Evolutionary conservation across 2,329 filamentous ascomycete genomes (phyloP), one percentile per base, ranked within the genome.

Genomic region (Rachicladosporium sp.): DNA sequence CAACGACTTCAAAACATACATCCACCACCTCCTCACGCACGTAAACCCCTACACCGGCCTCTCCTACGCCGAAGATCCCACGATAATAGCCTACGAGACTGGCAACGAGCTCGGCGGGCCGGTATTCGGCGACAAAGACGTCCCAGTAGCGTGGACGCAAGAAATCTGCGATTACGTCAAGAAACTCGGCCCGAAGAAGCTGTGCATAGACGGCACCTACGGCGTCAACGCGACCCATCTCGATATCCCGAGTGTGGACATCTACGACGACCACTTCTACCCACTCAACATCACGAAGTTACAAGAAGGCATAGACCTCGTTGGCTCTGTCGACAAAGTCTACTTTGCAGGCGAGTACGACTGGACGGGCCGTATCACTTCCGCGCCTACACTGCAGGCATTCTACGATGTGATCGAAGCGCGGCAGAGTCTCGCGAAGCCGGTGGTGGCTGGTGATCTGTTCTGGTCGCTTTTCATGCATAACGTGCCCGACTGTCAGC

Each of bases 231-330:
- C 45, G 37, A 62, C 58, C 6, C 65, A 70, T 48, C 54, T 70
- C 12, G 44, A 27, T 11, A 58, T 70, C 31, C 41, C 57, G 4
- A 63, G 65, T 45, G 53, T 70, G 3, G 68, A 70, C 45, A 61
- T 69, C 19, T 68, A 62, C 50, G 66, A 62, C 9, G 58, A 71
- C 48, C 68, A 70, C 46, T 69, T 61, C 50, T 70, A 70, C 44
- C 66, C 66, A 0, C 48, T 63, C 36, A 56, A 64, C 43, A 54
- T 57, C 10, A 48, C 50, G 21, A 64, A 63, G 45, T 51, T 71
- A 29, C 48, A 57, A 36, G 42, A 46, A 1, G 66, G 63, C 35
- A 62, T 68, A 31, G 53, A 48, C 4, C 46, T 52, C 4, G 65
- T 64, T 10, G 59, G 58, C 40, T 41, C 45, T 5, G 58, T 49